These are phyloP conservation scores for Ascocoryne sarcoides DNA, from an alignment of 2,329 filamentous ascomycete species.

Conservation along the genomic window DNA sequence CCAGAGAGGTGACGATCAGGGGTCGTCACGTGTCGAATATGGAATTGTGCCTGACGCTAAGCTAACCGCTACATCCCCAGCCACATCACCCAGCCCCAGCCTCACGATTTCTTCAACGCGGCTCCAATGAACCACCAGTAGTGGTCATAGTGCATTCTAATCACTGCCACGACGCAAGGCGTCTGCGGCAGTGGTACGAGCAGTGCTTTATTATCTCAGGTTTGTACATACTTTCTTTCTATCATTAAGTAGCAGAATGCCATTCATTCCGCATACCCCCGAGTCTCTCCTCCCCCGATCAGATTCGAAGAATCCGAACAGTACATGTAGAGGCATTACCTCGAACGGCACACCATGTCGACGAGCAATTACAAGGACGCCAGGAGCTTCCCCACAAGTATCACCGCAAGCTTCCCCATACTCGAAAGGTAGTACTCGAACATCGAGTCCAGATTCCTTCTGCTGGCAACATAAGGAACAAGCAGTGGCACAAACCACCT, in stretches of 20 bases:
- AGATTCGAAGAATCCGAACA: conserved; percentile 75
- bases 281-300: conserved; percentile 70
- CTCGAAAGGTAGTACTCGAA: conserved; percentile 1
- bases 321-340: conserved; percentile 85
- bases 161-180: conserved; percentile 1
- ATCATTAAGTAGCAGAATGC: conserved; percentile 38
- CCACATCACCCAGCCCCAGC: conserved; percentile 3
- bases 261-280: conserved; percentile 64
- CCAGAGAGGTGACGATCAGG: too few species aligned
- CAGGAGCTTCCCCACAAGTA: conserved; percentile 21
- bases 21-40: too few species aligned
- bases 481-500: conserved; percentile 36
- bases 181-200: not conserved
- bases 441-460: conserved; percentile 39
- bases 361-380: conserved; percentile 49
- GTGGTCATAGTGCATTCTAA: conserved; percentile 4
- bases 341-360: conserved; percentile 75
- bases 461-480: conserved; percentile 97
- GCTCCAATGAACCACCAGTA: conserved; percentile 1
- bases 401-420: conserved; percentile 12
- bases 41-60: not conserved
- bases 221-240: conserved; percentile 13
- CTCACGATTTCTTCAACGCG: conserved; percentile 2
- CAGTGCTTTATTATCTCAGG: conserved; percentile 4
- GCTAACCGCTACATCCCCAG: not conserved